These are phyloP conservation scores for Pseudogymnoascus verrucosus DNA, from an alignment of 2,329 filamentous ascomycete species.

Conservation along the genomic window DNA sequence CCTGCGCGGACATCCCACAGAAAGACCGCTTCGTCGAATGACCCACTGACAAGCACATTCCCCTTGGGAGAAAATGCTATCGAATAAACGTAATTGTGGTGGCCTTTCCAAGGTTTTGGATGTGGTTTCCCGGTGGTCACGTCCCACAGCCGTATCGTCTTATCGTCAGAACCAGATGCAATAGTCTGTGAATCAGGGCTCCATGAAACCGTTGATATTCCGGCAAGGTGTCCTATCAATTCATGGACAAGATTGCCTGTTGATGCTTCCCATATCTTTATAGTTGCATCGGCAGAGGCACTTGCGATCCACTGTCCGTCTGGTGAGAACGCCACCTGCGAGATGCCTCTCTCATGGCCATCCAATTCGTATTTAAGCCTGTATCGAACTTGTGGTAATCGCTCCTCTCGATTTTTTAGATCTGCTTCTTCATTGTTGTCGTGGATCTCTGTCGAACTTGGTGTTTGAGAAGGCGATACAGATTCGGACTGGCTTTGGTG, in stretches of 20 bases:
- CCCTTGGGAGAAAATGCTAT: conserved; percentile 96
- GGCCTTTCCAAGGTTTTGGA: conserved; percentile 59
- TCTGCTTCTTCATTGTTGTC: not conserved
- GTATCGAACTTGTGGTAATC: conserved; percentile 26
- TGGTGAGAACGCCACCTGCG: conserved; percentile 83
- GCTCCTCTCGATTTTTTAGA: not conserved
- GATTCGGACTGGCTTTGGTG: not conserved
- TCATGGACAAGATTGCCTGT: conserved; percentile 79
- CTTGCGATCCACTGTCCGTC: conserved; percentile 86
- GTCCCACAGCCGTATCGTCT: conserved; percentile 91
- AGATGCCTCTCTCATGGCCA: conserved; percentile 72
- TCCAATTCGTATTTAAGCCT: conserved; percentile 60
- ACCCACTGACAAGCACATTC: conserved; percentile 91
- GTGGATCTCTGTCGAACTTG: conserved; percentile 7
- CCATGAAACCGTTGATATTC: conserved; percentile 91
- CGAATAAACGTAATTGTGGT: conserved; percentile 94
- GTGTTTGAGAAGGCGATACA: conserved; percentile 18
- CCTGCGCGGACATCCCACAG: conserved; percentile 92
- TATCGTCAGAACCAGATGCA: conserved; percentile 91
- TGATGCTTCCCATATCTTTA: conserved; percentile 81
- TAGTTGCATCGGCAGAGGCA: conserved; percentile 78
- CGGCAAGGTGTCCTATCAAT: conserved; percentile 86
- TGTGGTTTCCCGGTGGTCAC: conserved; percentile 51
- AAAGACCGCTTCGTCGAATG: conserved; percentile 95
- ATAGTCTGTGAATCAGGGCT: conserved; percentile 79